phyloP scores from a whole-genome alignment of 2,329 filamentous ascomycete genomes.

The Alternaria atra region DNA sequence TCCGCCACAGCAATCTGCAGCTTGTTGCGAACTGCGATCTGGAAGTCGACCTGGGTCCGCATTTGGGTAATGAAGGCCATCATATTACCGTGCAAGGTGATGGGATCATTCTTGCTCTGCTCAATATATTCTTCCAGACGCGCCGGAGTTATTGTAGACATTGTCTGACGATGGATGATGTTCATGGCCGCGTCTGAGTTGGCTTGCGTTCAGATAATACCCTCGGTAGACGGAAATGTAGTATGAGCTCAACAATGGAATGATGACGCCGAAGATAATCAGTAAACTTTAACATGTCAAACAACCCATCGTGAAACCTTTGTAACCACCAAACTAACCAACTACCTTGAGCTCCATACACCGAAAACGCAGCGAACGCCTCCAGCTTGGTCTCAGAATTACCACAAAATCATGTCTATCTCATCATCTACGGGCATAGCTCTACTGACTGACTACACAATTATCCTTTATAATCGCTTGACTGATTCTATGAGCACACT shows the following conservation, averaged over 20 bases:
- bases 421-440: neutral
- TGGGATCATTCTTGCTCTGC: too few relatives aligned
- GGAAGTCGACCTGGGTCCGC: too few relatives aligned
- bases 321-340: neutral
- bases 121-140: too few relatives aligned
- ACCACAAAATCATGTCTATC: neutral
- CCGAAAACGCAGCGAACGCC: neutral
- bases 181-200: neutral
- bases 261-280: neutral
- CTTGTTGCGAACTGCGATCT: too few relatives aligned
- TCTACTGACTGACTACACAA: neutral
- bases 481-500: neutral
- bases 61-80: too few relatives aligned
- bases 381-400: neutral
- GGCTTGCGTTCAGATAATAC: neutral
- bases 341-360: neutral
- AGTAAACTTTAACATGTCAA: neutral
- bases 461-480: neutral
- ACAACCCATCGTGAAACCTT: neutral
- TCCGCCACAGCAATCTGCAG: too few relatives aligned
- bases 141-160: too few relatives aligned
- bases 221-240: neutral
- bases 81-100: too few relatives aligned
- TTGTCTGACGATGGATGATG: neutral
- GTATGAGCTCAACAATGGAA: neutral